phyloP scores from a whole-genome alignment of 768 basidiomycete species.

The Krasilnikovozyma curviuscula region DNA sequence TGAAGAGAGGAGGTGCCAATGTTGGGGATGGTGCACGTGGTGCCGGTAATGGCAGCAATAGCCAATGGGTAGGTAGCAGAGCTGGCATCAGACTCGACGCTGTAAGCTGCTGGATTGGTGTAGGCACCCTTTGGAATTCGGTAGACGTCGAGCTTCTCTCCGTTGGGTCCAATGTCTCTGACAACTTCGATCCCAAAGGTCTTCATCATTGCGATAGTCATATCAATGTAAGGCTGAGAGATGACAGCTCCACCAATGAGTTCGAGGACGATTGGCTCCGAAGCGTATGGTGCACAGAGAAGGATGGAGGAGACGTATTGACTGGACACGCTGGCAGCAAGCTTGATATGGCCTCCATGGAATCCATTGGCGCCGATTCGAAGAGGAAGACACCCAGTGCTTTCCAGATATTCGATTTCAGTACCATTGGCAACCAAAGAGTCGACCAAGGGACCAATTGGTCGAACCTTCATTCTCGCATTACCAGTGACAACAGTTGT shows the following conservation, averaged over 20 bases:
- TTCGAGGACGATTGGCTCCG: conserved; percentile 63
- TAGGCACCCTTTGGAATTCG: conserved; percentile 62
- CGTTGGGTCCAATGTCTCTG: conserved; percentile 42
- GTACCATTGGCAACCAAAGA: conserved; percentile 68
- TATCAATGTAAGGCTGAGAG: conserved; percentile 97
- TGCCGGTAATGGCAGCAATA: conserved; percentile 93
- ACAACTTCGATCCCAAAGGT: conserved; percentile 65
- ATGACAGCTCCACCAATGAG: conserved; percentile 88
- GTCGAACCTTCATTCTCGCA: conserved; percentile 95
- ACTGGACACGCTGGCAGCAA: conserved; percentile 85
- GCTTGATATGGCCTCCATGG: conserved; percentile 56
- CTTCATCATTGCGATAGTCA: conserved; percentile 97
- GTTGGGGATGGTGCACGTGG: conserved; percentile 76
- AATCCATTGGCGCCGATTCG: conserved; percentile 67
- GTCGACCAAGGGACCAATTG: conserved; percentile 83
- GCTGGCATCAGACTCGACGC: conserved; percentile 86
- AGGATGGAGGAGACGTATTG: conserved; percentile 97
- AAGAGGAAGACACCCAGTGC: conserved; percentile 68
- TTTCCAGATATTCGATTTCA: conserved; percentile 55
- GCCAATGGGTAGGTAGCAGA: conserved; percentile 94
- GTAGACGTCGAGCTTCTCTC: conserved; percentile 57
- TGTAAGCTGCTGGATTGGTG: conserved; percentile 57
- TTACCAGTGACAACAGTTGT: conserved; percentile 82
- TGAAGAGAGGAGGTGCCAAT: conserved; percentile 81
- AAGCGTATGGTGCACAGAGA: conserved; percentile 85